phyloP scores from a whole-genome alignment of 2,329 filamentous ascomycete species.

The Colletotrichum phormii region DNA sequence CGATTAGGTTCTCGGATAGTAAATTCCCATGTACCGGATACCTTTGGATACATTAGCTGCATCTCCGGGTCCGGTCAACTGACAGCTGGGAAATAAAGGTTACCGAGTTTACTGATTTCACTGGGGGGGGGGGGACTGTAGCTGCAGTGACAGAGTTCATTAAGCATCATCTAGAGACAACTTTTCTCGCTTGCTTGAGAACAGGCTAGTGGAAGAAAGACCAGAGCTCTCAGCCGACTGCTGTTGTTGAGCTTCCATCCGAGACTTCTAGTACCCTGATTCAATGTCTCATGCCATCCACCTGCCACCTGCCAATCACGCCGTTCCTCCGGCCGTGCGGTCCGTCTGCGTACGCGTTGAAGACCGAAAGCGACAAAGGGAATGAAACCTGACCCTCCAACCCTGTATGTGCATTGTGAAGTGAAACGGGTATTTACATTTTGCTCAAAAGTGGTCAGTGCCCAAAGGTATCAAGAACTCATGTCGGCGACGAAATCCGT shows the following conservation, averaged over 20 bases:
- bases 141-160: slow-evolving; percentile 13
- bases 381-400: slow-evolving; percentile 8
- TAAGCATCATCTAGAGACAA: slow-evolving; percentile 31
- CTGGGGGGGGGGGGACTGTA: not conserved
- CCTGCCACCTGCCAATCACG: slow-evolving; percentile 13
- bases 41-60: not conserved
- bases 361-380: slow-evolving; percentile 7
- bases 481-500: slow-evolving; percentile 13
- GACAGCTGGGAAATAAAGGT: not conserved
- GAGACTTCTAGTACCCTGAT: slow-evolving; percentile 24
- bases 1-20: not conserved
- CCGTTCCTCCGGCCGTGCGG: slow-evolving; percentile 8
- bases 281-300: slow-evolving; percentile 6
- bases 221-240: not conserved
- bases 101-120: not conserved
- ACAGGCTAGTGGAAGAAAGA: not conserved
- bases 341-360: slow-evolving; percentile 12
- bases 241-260: not conserved
- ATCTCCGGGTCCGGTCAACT: not conserved
- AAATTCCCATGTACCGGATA: too few relatives aligned
- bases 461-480: slow-evolving; percentile 36
- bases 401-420: slow-evolving; percentile 24
- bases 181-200: slow-evolving; percentile 23
- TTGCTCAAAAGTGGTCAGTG: slow-evolving; percentile 25
- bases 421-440: slow-evolving; percentile 33